Evolutionary conservation across 2,329 filamentous ascomycete genomes (phyloP), one percentile per base, ranked within the genome.

Genomic region (Arthrobotrys iridis): DNA sequence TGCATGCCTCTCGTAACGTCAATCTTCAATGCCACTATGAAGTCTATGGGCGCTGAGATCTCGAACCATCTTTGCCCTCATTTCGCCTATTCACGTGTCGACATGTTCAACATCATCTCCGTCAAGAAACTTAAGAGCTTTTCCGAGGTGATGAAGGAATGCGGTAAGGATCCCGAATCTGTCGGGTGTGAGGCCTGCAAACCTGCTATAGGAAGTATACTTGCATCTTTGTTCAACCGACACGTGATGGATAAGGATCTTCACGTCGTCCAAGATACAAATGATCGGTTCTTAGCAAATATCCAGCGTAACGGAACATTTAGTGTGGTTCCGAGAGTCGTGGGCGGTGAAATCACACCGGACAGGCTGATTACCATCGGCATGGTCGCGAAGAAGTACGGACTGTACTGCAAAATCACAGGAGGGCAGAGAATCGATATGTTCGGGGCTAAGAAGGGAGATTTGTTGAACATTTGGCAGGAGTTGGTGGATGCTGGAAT

Each of bases 291-390:
- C 82, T 84, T 97, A 57, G 93, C 89, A 59, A 97, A 97, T 81
- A 95, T 97, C 65, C 93, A 97, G 82, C 88, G 93, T 37, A 93
- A 97, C 82, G 93, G 93, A 41, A 97, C 93, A 0, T 97, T 93
- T 82, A 94, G 91, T 0, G 93, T 97, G 8, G 87, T 97, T 0
- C 93, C 93, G 1, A 89, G 93, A 46, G 88, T 97, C 0, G 86
- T 92, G 1, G 93, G 88, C 48, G 93, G 93, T 73, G 93, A 97
- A 82, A 95, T 97, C 80, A 95, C 92, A 0, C 89, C 93, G 0
- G 91, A 95, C 55, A 93, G 92, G 81, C 87, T 97, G 59, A 90
- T 96, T 50, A 87, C 89, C 67, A 93, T 97, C 72, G 93, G 92
- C 0, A 88, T 89, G 65, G 92, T 97, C 0, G 93, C 93, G 0